Percentiles rank a stretch among this genome's conserved stretches.
Evolutionary conservation across 1,139 yeast genomes (phyloP).

Genomic region (Protomyces arabidopsidicola): DNA sequence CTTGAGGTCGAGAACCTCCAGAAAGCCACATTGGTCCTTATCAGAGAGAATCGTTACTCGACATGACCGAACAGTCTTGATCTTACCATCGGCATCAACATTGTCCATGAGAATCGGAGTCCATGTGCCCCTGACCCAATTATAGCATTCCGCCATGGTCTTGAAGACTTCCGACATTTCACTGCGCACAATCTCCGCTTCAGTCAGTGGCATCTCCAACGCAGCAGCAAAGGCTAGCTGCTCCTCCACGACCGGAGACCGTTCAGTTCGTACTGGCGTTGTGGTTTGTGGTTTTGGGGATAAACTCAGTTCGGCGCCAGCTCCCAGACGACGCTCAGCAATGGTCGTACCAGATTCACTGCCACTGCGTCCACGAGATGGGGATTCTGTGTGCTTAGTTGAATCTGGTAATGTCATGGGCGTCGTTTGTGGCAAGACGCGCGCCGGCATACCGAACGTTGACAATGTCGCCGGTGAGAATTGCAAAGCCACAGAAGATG

Average conservation of each 20-base stretch:
- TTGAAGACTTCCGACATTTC: constrained; percentile 5
- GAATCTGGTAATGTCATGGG: constrained; percentile 21
- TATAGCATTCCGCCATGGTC: constrained; percentile 26
- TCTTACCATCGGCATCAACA: constrained; percentile 11
- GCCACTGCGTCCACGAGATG: not conserved
- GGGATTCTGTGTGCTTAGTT: not conserved
- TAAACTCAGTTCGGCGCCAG: constrained; percentile 8
- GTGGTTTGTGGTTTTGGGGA: not conserved
- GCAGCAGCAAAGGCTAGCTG: not conserved
- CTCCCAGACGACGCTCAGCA: constrained; percentile 16
- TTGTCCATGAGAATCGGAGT: constrained; percentile 22
- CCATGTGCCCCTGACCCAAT: constrained; percentile 21
- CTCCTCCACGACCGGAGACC: not conserved
- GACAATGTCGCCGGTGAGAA: constrained; percentile 21
- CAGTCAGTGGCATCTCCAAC: not conserved
- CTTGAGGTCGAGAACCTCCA: constrained; percentile 18
- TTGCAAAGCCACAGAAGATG: constrained; percentile 17
- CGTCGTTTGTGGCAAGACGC: constrained; percentile 6
- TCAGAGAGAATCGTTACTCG: constrained; percentile 10
- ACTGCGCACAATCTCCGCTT: not conserved
- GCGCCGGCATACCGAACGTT: constrained; percentile 19
- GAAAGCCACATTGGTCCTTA: constrained; percentile 5
- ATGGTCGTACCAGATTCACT: not conserved
- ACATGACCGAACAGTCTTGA: constrained; percentile 18
- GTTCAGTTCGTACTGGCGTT: not conserved